phyloP scores from a whole-genome alignment of 2,329 filamentous ascomycete species.

The Trichothecium roseum region DNA sequence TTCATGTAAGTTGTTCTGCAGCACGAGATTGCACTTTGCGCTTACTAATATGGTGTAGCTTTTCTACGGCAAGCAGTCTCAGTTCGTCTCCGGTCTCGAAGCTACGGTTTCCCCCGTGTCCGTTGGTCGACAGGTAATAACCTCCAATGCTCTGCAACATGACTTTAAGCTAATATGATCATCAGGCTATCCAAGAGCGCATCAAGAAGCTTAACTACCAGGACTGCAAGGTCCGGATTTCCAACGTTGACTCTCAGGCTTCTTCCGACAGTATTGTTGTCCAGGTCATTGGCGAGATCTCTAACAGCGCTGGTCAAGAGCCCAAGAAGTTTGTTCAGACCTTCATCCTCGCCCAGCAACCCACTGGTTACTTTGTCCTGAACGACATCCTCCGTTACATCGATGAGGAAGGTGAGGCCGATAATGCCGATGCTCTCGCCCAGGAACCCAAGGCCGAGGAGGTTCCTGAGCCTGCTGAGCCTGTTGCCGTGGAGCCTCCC shows the following conservation, averaged over 20 bases:
- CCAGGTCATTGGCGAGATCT: constrained; percentile 95
- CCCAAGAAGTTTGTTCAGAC: constrained; percentile 97
- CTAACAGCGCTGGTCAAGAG: constrained; percentile 72
- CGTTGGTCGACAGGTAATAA: constrained; percentile 75
- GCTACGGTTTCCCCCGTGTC: constrained; percentile 80
- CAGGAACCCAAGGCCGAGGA: constrained; percentile 16
- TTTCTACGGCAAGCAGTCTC: constrained; percentile 93
- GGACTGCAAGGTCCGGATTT: constrained; percentile 95
- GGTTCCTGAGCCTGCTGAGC: constrained; percentile 19
- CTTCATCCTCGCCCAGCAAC: constrained; percentile 92
- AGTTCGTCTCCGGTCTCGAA: constrained; percentile 87
- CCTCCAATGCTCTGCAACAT: constrained; percentile 4
- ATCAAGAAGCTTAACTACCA: constrained; percentile 91
- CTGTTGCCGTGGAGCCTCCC: constrained; percentile 15
- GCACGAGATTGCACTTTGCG: background rate
- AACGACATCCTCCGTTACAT: constrained; percentile 98
- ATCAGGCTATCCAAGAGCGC: constrained; percentile 80
- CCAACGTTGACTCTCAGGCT: constrained; percentile 93
- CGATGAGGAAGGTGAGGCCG: constrained; percentile 68
- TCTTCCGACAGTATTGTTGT: constrained; percentile 92
- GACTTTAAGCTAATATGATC: constrained; percentile 6
- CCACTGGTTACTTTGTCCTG: constrained; percentile 93
- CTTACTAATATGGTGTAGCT: constrained; percentile 36
- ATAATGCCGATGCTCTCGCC: constrained; percentile 19
- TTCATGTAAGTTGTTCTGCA: constrained; percentile 51